Base-by-base conservation (phyloP, 176 grass and related monocot species). In the Pharus latifolius region DNA sequence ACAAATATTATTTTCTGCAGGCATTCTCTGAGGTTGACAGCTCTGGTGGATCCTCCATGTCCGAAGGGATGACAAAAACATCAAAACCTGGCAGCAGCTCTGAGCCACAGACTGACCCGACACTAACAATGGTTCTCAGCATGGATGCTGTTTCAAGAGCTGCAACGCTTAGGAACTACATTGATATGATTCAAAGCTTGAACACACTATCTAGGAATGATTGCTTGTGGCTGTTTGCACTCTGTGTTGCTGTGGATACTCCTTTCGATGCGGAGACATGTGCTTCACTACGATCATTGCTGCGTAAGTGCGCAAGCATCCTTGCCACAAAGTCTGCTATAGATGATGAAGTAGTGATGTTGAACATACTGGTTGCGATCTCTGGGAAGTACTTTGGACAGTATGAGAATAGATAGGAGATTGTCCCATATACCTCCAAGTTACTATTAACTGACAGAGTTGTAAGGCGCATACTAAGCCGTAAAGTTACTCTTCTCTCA, bases 211-310 rank as follows among this genome's bases (percentile, higher is more conserved):
- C 81, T n/a, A 82, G 73, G 75, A 80, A 91, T 14, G 73, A 98
- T 38, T 98, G 89, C 74, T n/a, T 93, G 16, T 93, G 89, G 84
- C 53, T 93, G 7, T 98, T 98, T 87, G 81, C 89, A 15, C 29
- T 98, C 4, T 90, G 83, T 46, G 78, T 78, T 2, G 54, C 78
- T 8, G 78, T 98, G 2, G 84, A 93, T 15, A 50, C 65, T 28
- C 94, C 89, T 23, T 43, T 93, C 6, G 59, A 88, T 2, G 84
- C 75, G 1, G 84, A 91, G 56, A 88, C 84, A 7, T 93, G 81
- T 31, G 78, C 94, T 29, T 87, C 84, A 3, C 52, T 98, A 32
- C 90, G 89, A 63, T 78, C 81, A 0, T 46, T 98, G 66, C 60
- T 98, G 32, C 81, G 90, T 46, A 98, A 86, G 56, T 93, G 87